Evolutionary conservation across 345 rosid genomes (phyloP), one percentile per base, ranked within the genome.

Genomic region (Heritiera littoralis): DNA sequence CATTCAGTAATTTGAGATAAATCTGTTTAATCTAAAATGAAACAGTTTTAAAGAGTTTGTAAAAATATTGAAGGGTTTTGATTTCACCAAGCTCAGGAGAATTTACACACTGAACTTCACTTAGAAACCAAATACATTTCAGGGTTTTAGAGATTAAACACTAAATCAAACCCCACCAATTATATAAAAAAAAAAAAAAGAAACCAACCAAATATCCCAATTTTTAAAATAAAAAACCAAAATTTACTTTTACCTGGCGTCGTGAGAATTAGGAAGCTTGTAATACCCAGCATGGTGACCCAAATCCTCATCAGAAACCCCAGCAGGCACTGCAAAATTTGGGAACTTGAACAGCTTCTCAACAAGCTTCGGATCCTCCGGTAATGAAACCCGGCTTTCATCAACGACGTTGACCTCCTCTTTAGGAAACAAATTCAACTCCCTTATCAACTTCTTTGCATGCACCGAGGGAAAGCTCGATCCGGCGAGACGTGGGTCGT

Each of bases 201-300:
- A 35, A 61, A 28, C 1, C 40, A 18, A 30, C 38, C 35, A 5
- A 41, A 66, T n/a, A 45, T n/a, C 46, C 49, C 14, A 67, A 43
- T 43, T 43, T 43, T 43, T 10, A 20, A 35, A 35, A 35, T 35
- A 35, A 68, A 45, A 69, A 23, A 6, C 9, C 20, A 38, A 17
- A 17, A 38, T 38, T 49, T 13, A 8, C 2, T 0, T 69, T 63
- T 72, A 96, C 99, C 93, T 92, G 14, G 98, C 95, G 77, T 88
- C 97, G 63, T 87, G 88, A 43, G 97, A 91, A 65, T 91, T 85
- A 20, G 89, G 83, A 80, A 96, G 91, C 86, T 94, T 86, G 80
- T 89, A 96, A 74, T 96, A 96, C 66, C 99, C 99, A 75, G 99
- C 99, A 82, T 87, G 97, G 78, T 94, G 98, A n/a, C 98, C 93